Evolutionary conservation across 1,139 yeast species (phyloP), one percentile per base, ranked within the genome.

Genomic region (Debaryomycetaceae sp.): DNA sequence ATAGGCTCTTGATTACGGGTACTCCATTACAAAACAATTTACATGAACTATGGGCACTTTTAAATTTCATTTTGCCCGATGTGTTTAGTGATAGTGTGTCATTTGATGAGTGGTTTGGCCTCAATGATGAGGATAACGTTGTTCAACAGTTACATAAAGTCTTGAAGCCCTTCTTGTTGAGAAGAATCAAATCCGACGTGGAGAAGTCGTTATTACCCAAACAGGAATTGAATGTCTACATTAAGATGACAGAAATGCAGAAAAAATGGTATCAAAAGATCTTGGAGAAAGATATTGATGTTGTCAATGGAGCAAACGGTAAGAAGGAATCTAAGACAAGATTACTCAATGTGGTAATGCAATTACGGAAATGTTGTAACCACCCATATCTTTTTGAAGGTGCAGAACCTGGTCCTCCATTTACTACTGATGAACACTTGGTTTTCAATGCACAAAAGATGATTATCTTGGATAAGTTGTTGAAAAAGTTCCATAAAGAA

Each of bases 101-200:
- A 0, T 85, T 85, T 56, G 92, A 84, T 56, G 82, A 75, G 43
- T 85, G 91, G 92, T 84, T 84, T 53, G 65, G 65, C 17, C 49
- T 55, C 5, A 60, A 59, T 16, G 55, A 56, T 13, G 62, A 61
- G 29, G 69, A 67, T 28, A 76, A 76, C 49, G 83, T 91, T 4
- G 87, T 92, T 16, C 81, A 82, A 51, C 98, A 92, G 63, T 69
- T 92, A 37, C 98, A 91, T 65, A 84, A 89, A 51, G 96, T 92
- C 5, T 71, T 91, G 44, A 78, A 81, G 44, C 94, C 94, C 6
- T 85, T 85, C 54, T 65, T 85, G 35, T 66, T 85, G 46, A 75
- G 94, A 58, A 77, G 94, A 63, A 79, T 85, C 47, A 85, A 85
- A 53, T 75, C 87, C 11, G 94, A 85, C 50, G 94, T 85, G 15